A percentile compares a stretch with the other conserved stretches of the same genome.
phyloP scores from a whole-genome alignment of 495 filamentous ascomycete species.

The Jackrogersella multiformis region DNA sequence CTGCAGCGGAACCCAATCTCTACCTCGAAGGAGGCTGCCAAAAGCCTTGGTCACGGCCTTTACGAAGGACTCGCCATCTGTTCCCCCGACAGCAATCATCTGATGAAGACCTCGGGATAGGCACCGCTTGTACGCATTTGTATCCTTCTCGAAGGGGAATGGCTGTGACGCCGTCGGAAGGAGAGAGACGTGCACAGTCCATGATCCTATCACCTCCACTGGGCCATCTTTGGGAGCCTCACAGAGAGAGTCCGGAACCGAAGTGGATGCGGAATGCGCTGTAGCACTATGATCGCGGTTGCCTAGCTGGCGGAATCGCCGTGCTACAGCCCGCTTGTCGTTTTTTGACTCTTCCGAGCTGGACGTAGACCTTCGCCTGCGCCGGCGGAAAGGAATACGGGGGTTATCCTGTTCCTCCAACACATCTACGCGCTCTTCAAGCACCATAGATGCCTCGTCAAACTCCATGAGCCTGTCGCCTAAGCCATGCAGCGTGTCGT shows the following conservation, averaged over 20 bases:
- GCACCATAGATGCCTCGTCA: conserved; percentile 59
- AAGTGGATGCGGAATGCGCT: conserved; percentile 19
- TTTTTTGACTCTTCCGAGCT: conserved; percentile 42
- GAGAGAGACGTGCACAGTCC: conserved; percentile 66
- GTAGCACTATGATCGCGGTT: conserved; percentile 7
- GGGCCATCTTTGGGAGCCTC: conserved; percentile 4
- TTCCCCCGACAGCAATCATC: conserved; percentile 59
- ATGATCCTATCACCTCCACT: conserved; percentile 47
- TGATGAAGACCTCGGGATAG: conserved; percentile 65
- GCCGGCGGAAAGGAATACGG: conserved; percentile 34
- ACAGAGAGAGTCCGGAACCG: conserved; percentile 17
- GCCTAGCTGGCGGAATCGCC: conserved; percentile 7
- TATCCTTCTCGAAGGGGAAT: conserved; percentile 68
- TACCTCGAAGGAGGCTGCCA: conserved; percentile 55
- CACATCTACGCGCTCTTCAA: conserved; percentile 63
- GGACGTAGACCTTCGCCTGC: conserved; percentile 44
- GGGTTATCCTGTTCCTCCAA: conserved; percentile 47
- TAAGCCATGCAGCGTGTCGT: conserved; percentile 55
- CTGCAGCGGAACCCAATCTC: conserved; percentile 63
- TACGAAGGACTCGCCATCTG: conserved; percentile 57
- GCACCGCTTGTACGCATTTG: conserved; percentile 65
- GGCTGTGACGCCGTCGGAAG: conserved; percentile 60
- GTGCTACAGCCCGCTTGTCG: conserved; percentile 31
- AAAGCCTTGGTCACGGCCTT: conserved; percentile 60
- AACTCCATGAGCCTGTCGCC: conserved; percentile 57